A percentile compares a stretch with the other conserved stretches of the same genome.
These are phyloP conservation scores for Ophiostoma himal-ulmi DNA, from an alignment of 2,329 filamentous ascomycete genomes.

Conservation along the genomic window DNA sequence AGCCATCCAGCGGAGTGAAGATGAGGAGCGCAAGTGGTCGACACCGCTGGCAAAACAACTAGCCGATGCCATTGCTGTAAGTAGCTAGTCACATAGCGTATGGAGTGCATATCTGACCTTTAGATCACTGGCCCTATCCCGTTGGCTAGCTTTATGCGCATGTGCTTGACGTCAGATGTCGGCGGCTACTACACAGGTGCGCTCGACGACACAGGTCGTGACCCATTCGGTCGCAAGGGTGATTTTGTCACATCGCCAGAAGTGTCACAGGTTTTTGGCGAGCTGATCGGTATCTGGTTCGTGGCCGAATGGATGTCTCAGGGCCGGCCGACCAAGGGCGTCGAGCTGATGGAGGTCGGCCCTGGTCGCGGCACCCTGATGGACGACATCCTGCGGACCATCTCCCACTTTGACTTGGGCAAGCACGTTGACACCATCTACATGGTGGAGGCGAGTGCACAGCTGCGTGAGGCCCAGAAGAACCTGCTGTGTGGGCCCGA, in stretches of 20 bases:
- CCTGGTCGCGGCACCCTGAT: constrained; percentile 93
- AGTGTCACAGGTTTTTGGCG: constrained; percentile 95
- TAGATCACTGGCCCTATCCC: constrained; percentile 79
- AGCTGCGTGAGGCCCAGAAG: constrained; percentile 71
- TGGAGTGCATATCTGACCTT: not conserved
- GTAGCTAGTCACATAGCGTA: too few species aligned
- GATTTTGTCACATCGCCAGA: constrained; percentile 97
- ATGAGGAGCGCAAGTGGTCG: constrained; percentile 65
- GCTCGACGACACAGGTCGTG: constrained; percentile 55
- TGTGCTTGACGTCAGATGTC: constrained; percentile 86
- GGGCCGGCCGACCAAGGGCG: constrained; percentile 63
- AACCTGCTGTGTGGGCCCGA: constrained; percentile 71
- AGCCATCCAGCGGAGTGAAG: constrained; percentile 23
- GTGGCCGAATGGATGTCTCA: constrained; percentile 96
- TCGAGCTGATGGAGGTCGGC: constrained; percentile 89
- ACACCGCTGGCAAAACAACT: constrained; percentile 86
- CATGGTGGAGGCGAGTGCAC: constrained; percentile 85
- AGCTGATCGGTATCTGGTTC: constrained; percentile 90
- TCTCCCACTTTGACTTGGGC: constrained; percentile 73
- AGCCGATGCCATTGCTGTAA: constrained; percentile 65
- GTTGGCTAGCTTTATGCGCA: constrained; percentile 93
- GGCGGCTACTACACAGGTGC: constrained; percentile 90
- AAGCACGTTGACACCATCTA: constrained; percentile 80
- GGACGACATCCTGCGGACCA: constrained; percentile 91
- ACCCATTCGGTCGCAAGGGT: constrained; percentile 87